These are phyloP conservation scores for Stephania yunnanensis DNA, from an alignment of 164 flowering plant species.

Conservation along the genomic window DNA sequence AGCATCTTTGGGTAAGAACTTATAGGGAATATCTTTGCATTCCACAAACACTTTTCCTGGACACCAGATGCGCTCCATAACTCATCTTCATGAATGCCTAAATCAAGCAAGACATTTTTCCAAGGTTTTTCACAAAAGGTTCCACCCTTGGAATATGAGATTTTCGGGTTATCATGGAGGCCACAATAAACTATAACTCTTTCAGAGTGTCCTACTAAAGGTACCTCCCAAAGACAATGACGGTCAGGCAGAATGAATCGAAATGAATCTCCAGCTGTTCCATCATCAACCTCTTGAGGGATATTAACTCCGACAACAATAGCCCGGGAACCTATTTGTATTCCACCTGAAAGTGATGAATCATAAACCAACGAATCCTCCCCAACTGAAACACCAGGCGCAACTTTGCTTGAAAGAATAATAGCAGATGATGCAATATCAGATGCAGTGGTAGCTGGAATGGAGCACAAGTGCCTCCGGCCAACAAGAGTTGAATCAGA, in stretches of 20 bases:
- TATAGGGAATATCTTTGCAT: slow-evolving; percentile 77
- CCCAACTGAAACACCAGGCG: slow-evolving; percentile 83
- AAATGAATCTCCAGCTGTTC: slow-evolving; percentile 24
- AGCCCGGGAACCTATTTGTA: slow-evolving; percentile 81
- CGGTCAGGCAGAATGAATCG: slow-evolving; percentile 90
- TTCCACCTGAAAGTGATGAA: slow-evolving; percentile 63
- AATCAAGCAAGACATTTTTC: slow-evolving; percentile 61
- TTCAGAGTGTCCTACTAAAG: slow-evolving; percentile 52
- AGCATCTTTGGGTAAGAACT: slow-evolving; percentile 69
- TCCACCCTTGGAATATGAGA: slow-evolving; percentile 48
- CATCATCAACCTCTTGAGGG: slow-evolving; percentile 27
- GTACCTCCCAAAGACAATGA: slow-evolving; percentile 99
- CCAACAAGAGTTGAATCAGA: slow-evolving; percentile 66
- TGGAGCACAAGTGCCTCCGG: slow-evolving; percentile 88
- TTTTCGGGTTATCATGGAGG: slow-evolving; percentile 93
- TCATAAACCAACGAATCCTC: slow-evolving; percentile 91
- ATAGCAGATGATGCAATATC: slow-evolving; percentile 88
- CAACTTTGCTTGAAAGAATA: slow-evolving; percentile 80
- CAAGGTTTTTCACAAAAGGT: slow-evolving; percentile 98
- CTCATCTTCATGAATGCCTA: slow-evolving; percentile 60
- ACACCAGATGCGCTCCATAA: slow-evolving; percentile 45
- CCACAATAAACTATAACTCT: slow-evolving; percentile 86
- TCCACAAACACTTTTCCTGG: slow-evolving; percentile 83
- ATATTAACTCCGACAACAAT: slow-evolving; percentile 77
- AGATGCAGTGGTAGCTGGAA: slow-evolving; percentile 89